phyloP scores from a whole-genome alignment of 805 yeast species.

The Yarrowia bubula region DNA sequence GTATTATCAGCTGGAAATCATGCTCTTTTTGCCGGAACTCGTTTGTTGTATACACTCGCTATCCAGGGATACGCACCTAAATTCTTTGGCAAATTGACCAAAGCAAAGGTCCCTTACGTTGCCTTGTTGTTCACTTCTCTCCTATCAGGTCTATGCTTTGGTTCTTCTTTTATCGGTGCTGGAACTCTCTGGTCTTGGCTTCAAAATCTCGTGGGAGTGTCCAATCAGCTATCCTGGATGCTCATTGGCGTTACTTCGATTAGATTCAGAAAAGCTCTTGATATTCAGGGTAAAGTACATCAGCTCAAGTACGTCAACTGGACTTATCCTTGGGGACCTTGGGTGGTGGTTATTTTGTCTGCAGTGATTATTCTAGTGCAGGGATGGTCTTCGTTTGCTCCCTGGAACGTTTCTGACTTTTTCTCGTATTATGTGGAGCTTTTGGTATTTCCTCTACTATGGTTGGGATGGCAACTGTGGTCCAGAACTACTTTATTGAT shows the following conservation, averaged over 20 bases:
- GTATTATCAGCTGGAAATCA: constrained; percentile 66
- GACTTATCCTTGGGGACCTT: constrained; percentile 53
- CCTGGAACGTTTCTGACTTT: constrained; percentile 64
- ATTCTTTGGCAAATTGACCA: constrained; percentile 47
- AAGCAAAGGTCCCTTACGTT: constrained; percentile 52
- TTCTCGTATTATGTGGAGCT: constrained; percentile 67
- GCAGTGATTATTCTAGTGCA: constrained; percentile 54
- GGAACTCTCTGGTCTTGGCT: constrained; percentile 55
- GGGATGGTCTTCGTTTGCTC: constrained; percentile 62
- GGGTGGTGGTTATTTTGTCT: constrained; percentile 48
- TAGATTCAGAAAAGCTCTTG: constrained; percentile 51
- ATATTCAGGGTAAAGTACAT: constrained; percentile 43
- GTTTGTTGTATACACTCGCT: constrained; percentile 61
- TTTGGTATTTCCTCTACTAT: constrained; percentile 52
- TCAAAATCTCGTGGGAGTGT: constrained; percentile 59
- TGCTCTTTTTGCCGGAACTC: constrained; percentile 62
- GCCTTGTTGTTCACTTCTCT: constrained; percentile 51
- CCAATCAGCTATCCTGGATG: constrained; percentile 64
- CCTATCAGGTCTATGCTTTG: constrained; percentile 58
- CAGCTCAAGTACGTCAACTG: constrained; percentile 49
- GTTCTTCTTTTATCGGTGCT: constrained; percentile 53
- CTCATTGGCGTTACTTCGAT: constrained; percentile 53
- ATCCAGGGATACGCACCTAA: constrained; percentile 58
- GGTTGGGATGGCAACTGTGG: constrained; percentile 56
- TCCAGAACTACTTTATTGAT: constrained; percentile 60